phyloP scores from a whole-genome alignment of 78 protist genomes.

The Dictyostelium firmibasis region DNA sequence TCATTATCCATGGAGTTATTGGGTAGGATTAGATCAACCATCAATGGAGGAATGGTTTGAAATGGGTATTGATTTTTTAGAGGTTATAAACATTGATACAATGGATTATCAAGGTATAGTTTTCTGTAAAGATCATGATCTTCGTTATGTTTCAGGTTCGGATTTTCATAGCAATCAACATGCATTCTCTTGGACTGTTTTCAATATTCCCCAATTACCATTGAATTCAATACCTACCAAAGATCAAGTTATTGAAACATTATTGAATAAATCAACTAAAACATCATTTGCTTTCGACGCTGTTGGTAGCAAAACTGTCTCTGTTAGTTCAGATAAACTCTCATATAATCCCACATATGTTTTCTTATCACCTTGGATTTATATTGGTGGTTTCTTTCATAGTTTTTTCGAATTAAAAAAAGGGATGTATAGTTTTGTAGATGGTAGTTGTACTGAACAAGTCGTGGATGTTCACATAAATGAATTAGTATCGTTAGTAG shows the following conservation, averaged over 20 bases:
- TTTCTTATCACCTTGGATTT: conserved; percentile 37
- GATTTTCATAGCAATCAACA: conserved; percentile 17
- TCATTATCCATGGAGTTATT: conserved; percentile 50
- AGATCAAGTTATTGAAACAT: background rate
- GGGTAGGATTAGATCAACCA: conserved; percentile 37
- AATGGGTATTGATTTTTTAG: conserved; percentile 41
- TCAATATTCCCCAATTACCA: background rate
- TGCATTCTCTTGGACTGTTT: conserved; percentile 13
- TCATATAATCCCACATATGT: background rate
- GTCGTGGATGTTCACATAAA: background rate
- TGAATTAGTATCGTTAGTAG: conserved; percentile 3
- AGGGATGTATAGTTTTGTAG: conserved; percentile 57
- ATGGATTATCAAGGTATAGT: conserved; percentile 1
- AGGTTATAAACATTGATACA: conserved; percentile 7
- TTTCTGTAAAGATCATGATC: background rate
- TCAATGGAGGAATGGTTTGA: background rate
- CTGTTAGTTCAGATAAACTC: background rate
- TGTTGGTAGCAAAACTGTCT: background rate
- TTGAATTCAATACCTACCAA: background rate
- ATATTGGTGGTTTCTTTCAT: conserved; percentile 59
- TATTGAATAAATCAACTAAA: background rate
- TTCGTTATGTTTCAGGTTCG: conserved; percentile 5
- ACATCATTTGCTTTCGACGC: conserved; percentile 13
- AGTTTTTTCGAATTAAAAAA: background rate
- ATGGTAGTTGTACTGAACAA: conserved; percentile 39